Conservation (phyloP, 345 rosid species). For the Erysimum cheiranthoides region DNA sequence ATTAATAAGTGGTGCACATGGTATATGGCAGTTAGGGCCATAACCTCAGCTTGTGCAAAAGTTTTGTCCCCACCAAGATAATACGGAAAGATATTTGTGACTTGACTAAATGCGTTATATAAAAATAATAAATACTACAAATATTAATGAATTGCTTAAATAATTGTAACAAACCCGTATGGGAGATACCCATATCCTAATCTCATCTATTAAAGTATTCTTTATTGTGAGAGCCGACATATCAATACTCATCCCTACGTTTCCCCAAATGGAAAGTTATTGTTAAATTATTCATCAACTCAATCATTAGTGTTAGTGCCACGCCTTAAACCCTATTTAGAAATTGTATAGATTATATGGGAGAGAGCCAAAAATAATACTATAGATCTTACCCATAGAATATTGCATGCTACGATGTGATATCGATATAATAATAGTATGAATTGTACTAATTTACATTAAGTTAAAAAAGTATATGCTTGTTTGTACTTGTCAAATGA, state of each 20-base stretch:
- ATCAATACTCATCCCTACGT: slow-evolving; percentile 34
- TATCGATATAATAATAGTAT: slow-evolving; percentile 21
- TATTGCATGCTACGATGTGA: slow-evolving; percentile 22
- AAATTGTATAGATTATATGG: background rate
- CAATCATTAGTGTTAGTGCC: slow-evolving; percentile 44
- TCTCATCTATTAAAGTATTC: slow-evolving; percentile 26
- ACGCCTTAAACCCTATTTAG: slow-evolving; percentile 32
- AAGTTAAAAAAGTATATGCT: slow-evolving; percentile 11
- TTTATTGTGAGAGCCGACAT: slow-evolving; percentile 33
- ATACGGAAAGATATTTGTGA: slow-evolving; percentile 45
- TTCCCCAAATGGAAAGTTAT: slow-evolving; percentile 46
- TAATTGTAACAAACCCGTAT: slow-evolving; percentile 41
- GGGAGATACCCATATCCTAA: slow-evolving; percentile 38
- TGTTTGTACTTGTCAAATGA: slow-evolving; percentile 28
- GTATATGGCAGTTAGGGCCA: slow-evolving; percentile 49
- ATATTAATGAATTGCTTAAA: slow-evolving; percentile 19
- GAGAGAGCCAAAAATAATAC: slow-evolving; percentile 4
- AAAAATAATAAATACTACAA: slow-evolving; percentile 14
- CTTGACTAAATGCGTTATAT: slow-evolving; percentile 32
- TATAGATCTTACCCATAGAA: slow-evolving; percentile 7
- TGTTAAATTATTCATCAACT: slow-evolving; percentile 33
- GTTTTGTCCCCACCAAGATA: slow-evolving; percentile 43
- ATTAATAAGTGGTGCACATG: slow-evolving; percentile 45
- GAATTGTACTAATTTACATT: slow-evolving; percentile 25
- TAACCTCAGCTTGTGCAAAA: slow-evolving; percentile 47